phyloP scores from a whole-genome alignment of 371 early-diverging fungal species.

The Umbelopsis sp. region DNA sequence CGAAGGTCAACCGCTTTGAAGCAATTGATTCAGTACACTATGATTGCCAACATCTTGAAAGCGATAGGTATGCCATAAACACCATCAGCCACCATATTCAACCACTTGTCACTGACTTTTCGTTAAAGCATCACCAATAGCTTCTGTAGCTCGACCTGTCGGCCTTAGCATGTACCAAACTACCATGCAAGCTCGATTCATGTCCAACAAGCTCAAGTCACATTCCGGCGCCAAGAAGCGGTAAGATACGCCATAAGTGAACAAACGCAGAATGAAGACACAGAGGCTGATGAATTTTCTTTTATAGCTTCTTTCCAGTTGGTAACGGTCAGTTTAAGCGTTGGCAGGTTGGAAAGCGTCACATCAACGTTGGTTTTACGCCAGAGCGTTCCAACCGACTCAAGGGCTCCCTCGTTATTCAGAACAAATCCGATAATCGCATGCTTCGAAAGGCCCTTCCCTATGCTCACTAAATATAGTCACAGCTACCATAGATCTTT shows the following conservation, averaged over 20 bases:
- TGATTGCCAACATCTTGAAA: conserved; percentile 1
- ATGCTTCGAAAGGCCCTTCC: conserved; percentile 53
- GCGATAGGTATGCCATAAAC: background rate
- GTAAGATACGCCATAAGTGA: conserved; percentile 18
- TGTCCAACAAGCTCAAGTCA: conserved; percentile 52
- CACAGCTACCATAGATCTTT: background rate
- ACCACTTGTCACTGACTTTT: background rate
- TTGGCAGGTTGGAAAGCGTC: conserved; percentile 55
- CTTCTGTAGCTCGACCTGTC: conserved; percentile 38
- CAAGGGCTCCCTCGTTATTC: conserved; percentile 33
- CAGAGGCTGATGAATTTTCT: background rate
- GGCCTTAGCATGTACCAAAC: conserved; percentile 24
- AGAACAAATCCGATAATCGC: conserved; percentile 45
- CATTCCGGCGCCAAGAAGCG: conserved; percentile 58
- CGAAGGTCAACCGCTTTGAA: background rate
- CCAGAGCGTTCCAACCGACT: conserved; percentile 51
- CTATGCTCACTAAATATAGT: conserved; percentile 33
- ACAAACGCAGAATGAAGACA: background rate
- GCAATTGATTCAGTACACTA: background rate
- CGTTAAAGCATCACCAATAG: conserved; percentile 26
- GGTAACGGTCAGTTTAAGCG: conserved; percentile 52
- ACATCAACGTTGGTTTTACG: conserved; percentile 49
- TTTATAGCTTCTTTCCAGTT: conserved; percentile 48
- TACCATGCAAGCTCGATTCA: conserved; percentile 20
- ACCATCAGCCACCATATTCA: background rate